phyloP scores from a whole-genome alignment of 2,329 filamentous ascomycete genomes.

The Chaetomiaceae sp. region DNA sequence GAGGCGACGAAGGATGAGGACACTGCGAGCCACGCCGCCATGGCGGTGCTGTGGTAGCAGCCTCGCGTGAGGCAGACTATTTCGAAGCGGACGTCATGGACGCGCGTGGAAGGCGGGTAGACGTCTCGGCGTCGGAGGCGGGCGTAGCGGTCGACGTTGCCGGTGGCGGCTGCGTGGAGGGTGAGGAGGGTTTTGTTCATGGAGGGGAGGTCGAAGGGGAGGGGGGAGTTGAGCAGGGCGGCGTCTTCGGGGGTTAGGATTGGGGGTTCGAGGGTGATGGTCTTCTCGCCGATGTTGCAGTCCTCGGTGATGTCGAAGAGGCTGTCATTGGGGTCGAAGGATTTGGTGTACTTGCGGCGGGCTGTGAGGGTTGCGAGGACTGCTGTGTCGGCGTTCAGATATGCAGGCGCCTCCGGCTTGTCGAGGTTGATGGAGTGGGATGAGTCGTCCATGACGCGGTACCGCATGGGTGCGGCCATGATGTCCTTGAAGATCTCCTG shows the following conservation, averaged over 20 bases:
- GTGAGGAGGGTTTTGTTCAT: conserved; percentile 37
- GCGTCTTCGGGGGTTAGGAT: background rate
- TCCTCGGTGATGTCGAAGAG: conserved; percentile 32
- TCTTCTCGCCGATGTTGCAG: conserved; percentile 23
- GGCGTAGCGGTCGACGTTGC: conserved; percentile 37
- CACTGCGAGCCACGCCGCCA: no score
- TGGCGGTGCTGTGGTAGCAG: no score
- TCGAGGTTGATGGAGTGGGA: conserved; percentile 22
- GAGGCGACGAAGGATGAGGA: no score
- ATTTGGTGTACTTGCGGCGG: background rate
- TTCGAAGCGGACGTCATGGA: no score
- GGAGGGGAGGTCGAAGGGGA: conserved; percentile 35
- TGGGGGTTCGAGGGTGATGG: background rate
- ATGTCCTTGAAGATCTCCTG: conserved; percentile 31
- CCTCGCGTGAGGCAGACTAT: no score
- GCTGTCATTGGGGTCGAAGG: background rate
- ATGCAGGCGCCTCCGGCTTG: conserved; percentile 10
- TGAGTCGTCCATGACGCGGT: conserved; percentile 37
- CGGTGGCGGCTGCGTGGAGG: conserved; percentile 35
- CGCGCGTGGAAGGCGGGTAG: no score
- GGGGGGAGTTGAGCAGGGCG: conserved; percentile 29
- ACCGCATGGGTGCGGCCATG: conserved; percentile 30
- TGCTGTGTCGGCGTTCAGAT: conserved; percentile 36
- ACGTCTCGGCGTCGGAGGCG: conserved; percentile 27
- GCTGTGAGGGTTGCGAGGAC: conserved; percentile 21